Percentiles rank a stretch among this genome's conserved stretches.
These are phyloP conservation scores for Isabelozyma heimii DNA, from an alignment of 805 yeast species.

Conservation along the genomic window DNA sequence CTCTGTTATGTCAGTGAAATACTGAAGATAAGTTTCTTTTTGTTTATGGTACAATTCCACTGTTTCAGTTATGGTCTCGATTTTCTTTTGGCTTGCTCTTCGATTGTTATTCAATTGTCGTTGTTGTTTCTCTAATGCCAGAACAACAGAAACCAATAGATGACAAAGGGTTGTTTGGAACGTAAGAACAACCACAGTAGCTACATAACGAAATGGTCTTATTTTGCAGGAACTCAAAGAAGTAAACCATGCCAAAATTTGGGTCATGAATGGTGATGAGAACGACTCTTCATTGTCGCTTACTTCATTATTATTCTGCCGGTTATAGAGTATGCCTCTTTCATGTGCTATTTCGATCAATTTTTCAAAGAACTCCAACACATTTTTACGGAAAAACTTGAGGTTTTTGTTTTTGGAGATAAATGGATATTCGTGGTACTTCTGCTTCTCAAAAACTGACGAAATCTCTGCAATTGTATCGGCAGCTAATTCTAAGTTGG, in stretches of 20 bases:
- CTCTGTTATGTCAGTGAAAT: constrained; percentile 63
- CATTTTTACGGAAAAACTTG: constrained; percentile 52
- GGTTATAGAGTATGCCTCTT: constrained; percentile 53
- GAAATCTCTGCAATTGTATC: constrained; percentile 76
- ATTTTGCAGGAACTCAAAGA: constrained; percentile 67
- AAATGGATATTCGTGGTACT: constrained; percentile 68
- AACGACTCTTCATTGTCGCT: too few relatives aligned
- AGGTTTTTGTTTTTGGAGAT: constrained; percentile 46
- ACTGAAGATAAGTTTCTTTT: constrained; percentile 51
- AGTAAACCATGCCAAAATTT: constrained; percentile 70
- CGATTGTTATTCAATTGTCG: constrained; percentile 35
- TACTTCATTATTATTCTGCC: constrained; percentile 17
- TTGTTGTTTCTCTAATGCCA: constrained; percentile 41
- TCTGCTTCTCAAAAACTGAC: constrained; percentile 56
- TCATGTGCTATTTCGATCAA: constrained; percentile 57
- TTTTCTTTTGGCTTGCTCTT: constrained; percentile 36
- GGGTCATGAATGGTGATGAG: constrained; percentile 47
- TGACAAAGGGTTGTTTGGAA: constrained; percentile 63
- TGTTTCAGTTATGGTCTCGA: constrained; percentile 45
- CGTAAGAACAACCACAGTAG: constrained; percentile 57
- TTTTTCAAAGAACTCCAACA: constrained; percentile 52
- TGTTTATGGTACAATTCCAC: constrained; percentile 37
- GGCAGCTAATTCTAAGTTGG: constrained; percentile 63
- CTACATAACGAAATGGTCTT: constrained; percentile 66
- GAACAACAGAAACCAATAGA: constrained; percentile 35